These are phyloP conservation scores for Claviceps digitariae DNA, from an alignment of 2,329 filamentous ascomycete genomes.

Conservation along the genomic window DNA sequence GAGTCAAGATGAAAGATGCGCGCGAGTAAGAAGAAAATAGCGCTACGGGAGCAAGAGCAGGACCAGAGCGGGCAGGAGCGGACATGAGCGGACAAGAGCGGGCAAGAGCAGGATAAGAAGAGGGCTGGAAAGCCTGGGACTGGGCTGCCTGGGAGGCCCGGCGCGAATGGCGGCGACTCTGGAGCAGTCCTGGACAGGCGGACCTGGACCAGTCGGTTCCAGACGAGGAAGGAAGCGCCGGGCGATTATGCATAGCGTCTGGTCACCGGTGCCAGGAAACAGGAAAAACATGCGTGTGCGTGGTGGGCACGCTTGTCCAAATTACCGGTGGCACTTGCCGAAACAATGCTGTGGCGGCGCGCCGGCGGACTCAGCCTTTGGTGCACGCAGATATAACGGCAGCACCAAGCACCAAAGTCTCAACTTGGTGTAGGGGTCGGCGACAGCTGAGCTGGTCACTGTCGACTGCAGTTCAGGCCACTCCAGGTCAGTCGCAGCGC, in stretches of 20 bases:
- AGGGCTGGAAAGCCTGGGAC: not conserved
- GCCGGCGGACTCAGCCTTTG: too few species aligned
- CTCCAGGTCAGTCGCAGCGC: not conserved
- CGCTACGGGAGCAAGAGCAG: too few species aligned
- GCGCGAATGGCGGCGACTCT: not conserved
- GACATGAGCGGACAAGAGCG: too few species aligned
- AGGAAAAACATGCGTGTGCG: too few species aligned
- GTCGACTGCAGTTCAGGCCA: not conserved
- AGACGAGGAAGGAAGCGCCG: not conserved
- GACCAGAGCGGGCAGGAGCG: too few species aligned
- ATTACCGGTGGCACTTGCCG: not conserved
- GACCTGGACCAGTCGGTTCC: not conserved
- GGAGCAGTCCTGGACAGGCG: not conserved
- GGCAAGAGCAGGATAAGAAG: too few species aligned
- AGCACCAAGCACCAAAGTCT: too few species aligned
- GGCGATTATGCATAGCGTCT: not conserved
- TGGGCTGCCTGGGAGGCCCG: not conserved
- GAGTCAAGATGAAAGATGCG: not conserved
- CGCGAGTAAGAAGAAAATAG: not conserved
- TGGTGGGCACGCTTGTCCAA: not conserved
- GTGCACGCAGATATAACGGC: too few species aligned
- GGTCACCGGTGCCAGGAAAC: not conserved
- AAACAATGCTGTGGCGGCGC: not conserved
- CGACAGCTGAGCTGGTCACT: conserved; percentile 2
- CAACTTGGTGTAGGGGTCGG: not conserved